A percentile compares a stretch with the other conserved stretches of the same genome.
Conservation (phyloP, 1,284 basidiomycete genomes). For the Sporisorium sorghi region DNA sequence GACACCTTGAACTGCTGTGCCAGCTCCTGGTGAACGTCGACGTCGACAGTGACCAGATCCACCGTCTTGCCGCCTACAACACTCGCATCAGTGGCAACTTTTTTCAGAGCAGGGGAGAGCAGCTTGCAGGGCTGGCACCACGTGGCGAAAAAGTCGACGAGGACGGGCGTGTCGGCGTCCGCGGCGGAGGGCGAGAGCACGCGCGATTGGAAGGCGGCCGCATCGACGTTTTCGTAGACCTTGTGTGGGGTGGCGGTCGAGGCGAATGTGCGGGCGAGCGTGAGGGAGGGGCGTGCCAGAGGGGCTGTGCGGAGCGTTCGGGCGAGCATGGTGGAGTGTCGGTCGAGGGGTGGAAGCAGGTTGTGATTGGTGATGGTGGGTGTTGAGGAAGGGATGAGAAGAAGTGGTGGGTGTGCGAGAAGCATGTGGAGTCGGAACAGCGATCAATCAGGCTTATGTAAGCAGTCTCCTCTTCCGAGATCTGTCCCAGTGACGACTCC, state of each 20-base stretch:
- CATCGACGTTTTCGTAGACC: conserved; percentile 33
- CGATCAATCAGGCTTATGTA: no score
- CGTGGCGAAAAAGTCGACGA: conserved; percentile 61
- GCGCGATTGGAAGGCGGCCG: conserved; percentile 19
- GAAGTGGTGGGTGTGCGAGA: no score
- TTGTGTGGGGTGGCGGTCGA: background rate
- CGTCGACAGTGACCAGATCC: conserved; percentile 57
- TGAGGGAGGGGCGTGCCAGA: background rate
- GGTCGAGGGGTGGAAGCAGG: no score
- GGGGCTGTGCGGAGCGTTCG: background rate
- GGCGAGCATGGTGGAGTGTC: background rate
- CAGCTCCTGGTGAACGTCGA: conserved; percentile 50
- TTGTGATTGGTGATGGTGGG: no score
- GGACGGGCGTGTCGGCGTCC: conserved; percentile 33
- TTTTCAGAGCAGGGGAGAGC: conserved; percentile 53
- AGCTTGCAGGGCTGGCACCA: conserved; percentile 64
- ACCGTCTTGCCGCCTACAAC: conserved; percentile 38
- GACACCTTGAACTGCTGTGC: conserved; percentile 50
- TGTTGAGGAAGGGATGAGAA: no score
- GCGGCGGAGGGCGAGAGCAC: conserved; percentile 20
- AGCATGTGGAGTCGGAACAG: no score
- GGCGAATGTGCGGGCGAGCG: background rate
- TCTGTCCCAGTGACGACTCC: no score
- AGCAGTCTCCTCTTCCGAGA: no score
- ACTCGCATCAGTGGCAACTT: conserved; percentile 37